A percentile compares a stretch with the other conserved stretches of the same genome.
phyloP scores from a whole-genome alignment of 2,329 filamentous ascomycete genomes.

The Botrytis aclada region DNA sequence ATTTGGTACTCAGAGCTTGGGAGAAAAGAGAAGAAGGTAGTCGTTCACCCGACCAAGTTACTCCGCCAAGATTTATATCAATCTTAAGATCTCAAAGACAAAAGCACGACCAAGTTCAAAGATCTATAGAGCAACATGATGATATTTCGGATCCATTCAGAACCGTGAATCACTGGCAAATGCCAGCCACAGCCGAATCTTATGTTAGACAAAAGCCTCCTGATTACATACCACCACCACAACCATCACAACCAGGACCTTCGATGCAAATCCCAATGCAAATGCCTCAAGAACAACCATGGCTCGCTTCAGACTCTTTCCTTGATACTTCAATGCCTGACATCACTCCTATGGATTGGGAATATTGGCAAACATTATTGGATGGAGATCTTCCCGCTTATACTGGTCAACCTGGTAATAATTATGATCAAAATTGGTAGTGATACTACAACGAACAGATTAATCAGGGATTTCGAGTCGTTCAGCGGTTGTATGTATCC shows the following conservation, averaged over 20 bases:
- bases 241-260: background rate
- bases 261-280: background rate
- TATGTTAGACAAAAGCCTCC: slow-evolving; percentile 18
- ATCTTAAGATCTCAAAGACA: slow-evolving; percentile 29
- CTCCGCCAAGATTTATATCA: slow-evolving; percentile 17
- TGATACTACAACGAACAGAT: background rate
- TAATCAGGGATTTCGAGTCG: background rate
- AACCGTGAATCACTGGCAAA: slow-evolving; percentile 1
- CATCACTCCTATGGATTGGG: slow-evolving; percentile 33
- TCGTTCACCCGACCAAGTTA: slow-evolving; percentile 3
- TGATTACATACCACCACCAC: slow-evolving; percentile 3
- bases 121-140: background rate
- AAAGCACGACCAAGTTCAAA: background rate
- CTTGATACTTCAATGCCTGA: slow-evolving; percentile 29
- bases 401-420: background rate
- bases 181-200: background rate
- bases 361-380: slow-evolving; percentile 36
- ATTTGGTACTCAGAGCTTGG: slow-evolving; percentile 36
- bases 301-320: slow-evolving; percentile 17
- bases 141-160: background rate
- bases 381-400: slow-evolving; percentile 33
- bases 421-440: background rate
- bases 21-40: slow-evolving; percentile 32
- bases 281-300: background rate
- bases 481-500: background rate